phyloP scores from a whole-genome alignment of 148 eudicot genomes.

The Arbutus unedo region DNA sequence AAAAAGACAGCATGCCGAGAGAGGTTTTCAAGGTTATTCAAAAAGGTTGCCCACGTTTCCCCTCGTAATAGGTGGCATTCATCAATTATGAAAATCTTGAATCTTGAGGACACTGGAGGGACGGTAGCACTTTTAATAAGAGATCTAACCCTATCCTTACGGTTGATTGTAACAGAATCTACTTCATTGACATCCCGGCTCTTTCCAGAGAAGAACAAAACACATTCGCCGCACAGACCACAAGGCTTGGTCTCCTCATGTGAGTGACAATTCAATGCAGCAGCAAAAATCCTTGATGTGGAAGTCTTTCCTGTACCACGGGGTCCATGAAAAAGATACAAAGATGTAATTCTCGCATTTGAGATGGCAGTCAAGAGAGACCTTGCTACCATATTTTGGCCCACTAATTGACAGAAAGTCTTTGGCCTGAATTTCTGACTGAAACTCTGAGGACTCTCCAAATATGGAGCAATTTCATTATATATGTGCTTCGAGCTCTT shows the following conservation, averaged over 20 bases:
- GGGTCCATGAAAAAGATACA: conserved; percentile 89
- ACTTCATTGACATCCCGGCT: conserved; percentile 82
- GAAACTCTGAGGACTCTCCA: conserved; percentile 69
- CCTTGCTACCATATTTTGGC: conserved; percentile 59
- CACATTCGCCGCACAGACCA: conserved; percentile 79
- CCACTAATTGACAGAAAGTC: conserved; percentile 69
- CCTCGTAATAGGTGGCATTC: conserved; percentile 82
- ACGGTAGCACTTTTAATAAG: conserved; percentile 52
- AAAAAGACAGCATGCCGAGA: conserved; percentile 70
- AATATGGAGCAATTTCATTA: conserved; percentile 35
- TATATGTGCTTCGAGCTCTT: conserved; percentile 39
- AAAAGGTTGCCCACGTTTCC: conserved; percentile 68
- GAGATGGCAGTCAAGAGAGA: conserved; percentile 74
- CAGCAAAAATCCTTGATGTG: conserved; percentile 86
- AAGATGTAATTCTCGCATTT: conserved; percentile 53
- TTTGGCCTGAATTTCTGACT: conserved; percentile 79
- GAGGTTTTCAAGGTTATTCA: conserved; percentile 50
- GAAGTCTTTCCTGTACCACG: conserved; percentile 91
- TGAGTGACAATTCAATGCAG: conserved; percentile 86
- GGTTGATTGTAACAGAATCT: conserved; percentile 74
- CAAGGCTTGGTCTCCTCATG: conserved; percentile 59
- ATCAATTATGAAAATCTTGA: conserved; percentile 77
- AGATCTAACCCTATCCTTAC: conserved; percentile 46
- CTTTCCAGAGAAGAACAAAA: conserved; percentile 70
- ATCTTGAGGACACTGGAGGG: conserved; percentile 72